Evolutionary conservation across 2,329 filamentous ascomycete genomes (phyloP).

Genomic region (Colletotrichum sp.): DNA sequence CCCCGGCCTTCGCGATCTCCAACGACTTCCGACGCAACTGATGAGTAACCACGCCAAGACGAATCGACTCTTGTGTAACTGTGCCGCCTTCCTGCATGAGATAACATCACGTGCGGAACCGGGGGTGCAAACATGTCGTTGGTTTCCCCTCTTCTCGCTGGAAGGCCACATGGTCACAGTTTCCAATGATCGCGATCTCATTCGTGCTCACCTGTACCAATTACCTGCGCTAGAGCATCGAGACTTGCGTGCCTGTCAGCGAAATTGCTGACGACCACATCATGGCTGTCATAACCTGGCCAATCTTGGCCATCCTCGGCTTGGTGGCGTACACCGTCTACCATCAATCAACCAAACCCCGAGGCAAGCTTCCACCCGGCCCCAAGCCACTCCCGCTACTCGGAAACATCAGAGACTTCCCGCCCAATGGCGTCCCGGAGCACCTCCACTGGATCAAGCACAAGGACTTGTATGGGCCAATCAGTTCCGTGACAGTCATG

Average conservation of each 20-base stretch:
- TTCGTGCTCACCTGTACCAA: rapidly evolving
- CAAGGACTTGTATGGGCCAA: slow-evolving; percentile 40
- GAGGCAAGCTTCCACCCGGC: slow-evolving; percentile 47
- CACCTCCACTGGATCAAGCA: slow-evolving; percentile 46
- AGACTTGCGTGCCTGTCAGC: neutral
- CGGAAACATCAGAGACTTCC: slow-evolving; percentile 56
- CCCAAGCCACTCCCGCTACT: slow-evolving; percentile 52
- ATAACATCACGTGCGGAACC: neutral
- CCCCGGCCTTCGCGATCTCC: neutral
- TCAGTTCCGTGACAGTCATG: slow-evolving; percentile 44
- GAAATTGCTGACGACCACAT: neutral
- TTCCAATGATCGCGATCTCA: neutral
- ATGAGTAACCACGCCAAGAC: neutral
- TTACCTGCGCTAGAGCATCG: rapidly evolving
- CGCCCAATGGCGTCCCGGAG: slow-evolving; percentile 37
- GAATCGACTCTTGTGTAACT: neutral
- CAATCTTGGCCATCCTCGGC: neutral
- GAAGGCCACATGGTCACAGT: neutral
- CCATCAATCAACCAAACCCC: neutral
- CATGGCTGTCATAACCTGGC: neutral
- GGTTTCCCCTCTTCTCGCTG: neutral
- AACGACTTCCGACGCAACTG: neutral
- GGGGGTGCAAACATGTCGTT: neutral
- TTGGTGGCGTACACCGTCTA: neutral
- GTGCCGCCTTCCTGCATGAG: neutral